These are phyloP conservation scores for Monilinia fructicola DNA, from an alignment of 2,329 filamentous ascomycete species.

Conservation along the genomic window DNA sequence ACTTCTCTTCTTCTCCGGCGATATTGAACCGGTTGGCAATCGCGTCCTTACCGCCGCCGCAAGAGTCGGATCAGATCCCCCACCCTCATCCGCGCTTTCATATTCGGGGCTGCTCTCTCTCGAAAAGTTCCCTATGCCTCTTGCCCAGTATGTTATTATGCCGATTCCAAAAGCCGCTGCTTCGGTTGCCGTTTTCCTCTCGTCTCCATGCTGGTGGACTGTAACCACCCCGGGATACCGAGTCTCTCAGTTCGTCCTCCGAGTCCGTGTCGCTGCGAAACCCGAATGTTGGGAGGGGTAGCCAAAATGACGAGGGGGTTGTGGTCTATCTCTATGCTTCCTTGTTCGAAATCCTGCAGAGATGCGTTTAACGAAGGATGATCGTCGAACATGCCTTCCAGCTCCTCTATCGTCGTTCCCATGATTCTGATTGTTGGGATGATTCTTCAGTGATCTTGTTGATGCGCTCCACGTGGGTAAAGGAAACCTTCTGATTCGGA, in stretches of 20 bases:
- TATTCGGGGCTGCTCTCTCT: slow-evolving; percentile 60
- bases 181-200: slow-evolving; percentile 46
- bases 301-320: slow-evolving; percentile 48
- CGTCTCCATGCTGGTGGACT: slow-evolving; percentile 63
- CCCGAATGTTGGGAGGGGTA: slow-evolving; percentile 60
- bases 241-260: slow-evolving; percentile 43
- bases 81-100: slow-evolving; percentile 53
- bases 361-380: slow-evolving; percentile 60
- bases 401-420: slow-evolving; percentile 45
- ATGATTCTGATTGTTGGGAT: slow-evolving; percentile 23
- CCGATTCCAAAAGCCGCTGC: slow-evolving; percentile 50
- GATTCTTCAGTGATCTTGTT: slow-evolving; percentile 1
- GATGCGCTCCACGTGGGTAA: slow-evolving; percentile 23
- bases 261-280: slow-evolving; percentile 54
- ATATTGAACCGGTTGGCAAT: slow-evolving; percentile 52
- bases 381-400: slow-evolving; percentile 54
- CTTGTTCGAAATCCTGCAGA: slow-evolving; percentile 61
- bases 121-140: slow-evolving; percentile 52
- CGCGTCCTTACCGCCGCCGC: slow-evolving; percentile 39
- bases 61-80: slow-evolving; percentile 41
- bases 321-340: slow-evolving; percentile 42
- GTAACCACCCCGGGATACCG: slow-evolving; percentile 54
- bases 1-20: slow-evolving; percentile 56
- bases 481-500: slow-evolving; percentile 36
- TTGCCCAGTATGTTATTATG: slow-evolving; percentile 51